Evolutionary conservation across 306 rosid species (phyloP), one percentile per base, ranked within the genome.

Genomic region (Fragaria iinumae): DNA sequence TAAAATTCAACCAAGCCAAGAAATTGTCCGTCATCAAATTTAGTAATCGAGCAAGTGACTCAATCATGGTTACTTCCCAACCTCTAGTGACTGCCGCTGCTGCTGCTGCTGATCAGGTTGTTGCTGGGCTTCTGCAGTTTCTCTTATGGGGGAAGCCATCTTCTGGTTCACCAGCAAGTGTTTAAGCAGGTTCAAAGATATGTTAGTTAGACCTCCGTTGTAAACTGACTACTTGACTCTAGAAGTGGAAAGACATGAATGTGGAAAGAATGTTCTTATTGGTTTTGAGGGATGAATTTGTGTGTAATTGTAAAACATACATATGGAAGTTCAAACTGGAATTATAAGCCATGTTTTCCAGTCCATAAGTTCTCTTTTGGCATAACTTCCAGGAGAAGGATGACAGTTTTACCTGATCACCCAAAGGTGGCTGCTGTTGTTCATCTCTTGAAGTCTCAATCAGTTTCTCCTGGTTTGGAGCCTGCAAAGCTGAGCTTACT

Each of bases 401-500:
- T 59, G 79, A 45, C 63, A 77, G 84, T 23, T 60, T 80, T 66
- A 56, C 72, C 84, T 81, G 80, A 78, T 83, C 78, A 80, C 72
- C 73, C 39, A 50, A 77, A 67, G 66, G 14, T 25, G 85, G 71
- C 25, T 81, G 79, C 74, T 66, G 82, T 72, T 73, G 63, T 72
- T 86, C 90, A 67, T 74, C 11, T 48, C 57, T 67, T 56, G 63
- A 65, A 21, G 47, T 74, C 68, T 81, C 84, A 72, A 36, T 25
- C n/a, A 60, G 84, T 11, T 75, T 84, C 23, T 8, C 73, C 74
- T 34, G 57, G 50, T 81, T 79, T 67, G 74, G 83, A 67, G 69
- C 81, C 76, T 83, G 85, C 80, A 83, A 49, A 83, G 69, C 72
- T 75, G 88, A 74, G 53, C 78, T 75, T 43, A 79, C 67, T 49